Evolutionary conservation across 2,329 filamentous ascomycete genomes (phyloP).

Genomic region (Fusarium proliferatum): DNA sequence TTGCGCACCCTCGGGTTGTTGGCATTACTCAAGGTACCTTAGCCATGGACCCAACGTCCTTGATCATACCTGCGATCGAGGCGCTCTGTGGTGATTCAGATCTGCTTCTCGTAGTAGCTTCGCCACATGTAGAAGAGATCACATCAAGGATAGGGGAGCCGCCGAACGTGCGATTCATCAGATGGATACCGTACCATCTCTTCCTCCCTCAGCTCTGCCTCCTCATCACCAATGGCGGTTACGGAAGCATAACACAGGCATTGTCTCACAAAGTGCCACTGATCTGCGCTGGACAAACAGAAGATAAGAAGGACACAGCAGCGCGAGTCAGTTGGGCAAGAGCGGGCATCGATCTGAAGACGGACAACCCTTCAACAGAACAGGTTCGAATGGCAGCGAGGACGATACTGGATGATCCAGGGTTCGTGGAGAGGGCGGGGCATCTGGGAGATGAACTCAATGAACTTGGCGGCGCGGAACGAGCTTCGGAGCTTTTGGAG

Average conservation of each 20-base stretch:
- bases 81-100: slow-evolving; percentile 46
- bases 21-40: slow-evolving; percentile 54
- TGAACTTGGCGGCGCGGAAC: slow-evolving; percentile 42
- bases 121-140: slow-evolving; percentile 46
- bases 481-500: slow-evolving; percentile 45
- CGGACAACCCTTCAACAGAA: slow-evolving; percentile 46
- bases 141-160: slow-evolving; percentile 32
- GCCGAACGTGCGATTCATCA: slow-evolving; percentile 47
- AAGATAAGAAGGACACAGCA: slow-evolving; percentile 53
- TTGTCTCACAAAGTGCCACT: slow-evolving; percentile 50
- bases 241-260: slow-evolving; percentile 52
- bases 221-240: slow-evolving; percentile 53
- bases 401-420: slow-evolving; percentile 40
- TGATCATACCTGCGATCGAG: slow-evolving; percentile 53
- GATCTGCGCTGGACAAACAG: slow-evolving; percentile 51
- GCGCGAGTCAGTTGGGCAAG: slow-evolving; percentile 49
- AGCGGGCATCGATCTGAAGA: slow-evolving; percentile 51
- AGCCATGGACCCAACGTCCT: slow-evolving; percentile 50
- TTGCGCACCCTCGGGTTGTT: slow-evolving; percentile 45
- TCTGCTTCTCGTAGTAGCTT: slow-evolving; percentile 50
- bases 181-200: slow-evolving; percentile 52
- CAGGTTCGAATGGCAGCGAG: slow-evolving; percentile 43
- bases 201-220: slow-evolving; percentile 50
- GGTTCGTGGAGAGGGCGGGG: slow-evolving; percentile 39
- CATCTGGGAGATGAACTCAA: slow-evolving; percentile 45